phyloP scores from a whole-genome alignment of 768 basidiomycete species.

The Nidularia pulvinata region DNA sequence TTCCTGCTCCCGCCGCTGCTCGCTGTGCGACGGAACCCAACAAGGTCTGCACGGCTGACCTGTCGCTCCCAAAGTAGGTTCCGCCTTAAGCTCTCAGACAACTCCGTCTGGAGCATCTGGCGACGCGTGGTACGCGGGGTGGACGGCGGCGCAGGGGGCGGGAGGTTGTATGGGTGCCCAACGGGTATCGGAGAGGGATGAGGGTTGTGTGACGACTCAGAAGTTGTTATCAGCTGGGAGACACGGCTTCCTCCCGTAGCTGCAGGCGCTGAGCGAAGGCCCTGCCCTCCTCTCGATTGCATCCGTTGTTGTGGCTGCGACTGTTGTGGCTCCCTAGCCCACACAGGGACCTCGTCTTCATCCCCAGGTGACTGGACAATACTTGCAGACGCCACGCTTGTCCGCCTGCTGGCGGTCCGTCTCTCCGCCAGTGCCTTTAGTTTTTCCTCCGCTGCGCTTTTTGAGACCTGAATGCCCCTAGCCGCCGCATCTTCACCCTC shows the following conservation, averaged over 20 bases:
- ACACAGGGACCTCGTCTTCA: conserved; percentile 18
- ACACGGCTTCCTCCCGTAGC: conserved; percentile 1
- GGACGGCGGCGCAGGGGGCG: conserved; percentile 61
- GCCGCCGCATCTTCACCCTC: conserved; percentile 31
- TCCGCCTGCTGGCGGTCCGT: conserved; percentile 20
- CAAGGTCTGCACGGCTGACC: conserved; percentile 51
- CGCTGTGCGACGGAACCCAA: conserved; percentile 26
- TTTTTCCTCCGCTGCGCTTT: conserved; percentile 70
- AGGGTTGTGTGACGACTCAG: background rate
- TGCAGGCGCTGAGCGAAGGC: background rate
- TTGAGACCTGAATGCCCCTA: conserved; percentile 51
- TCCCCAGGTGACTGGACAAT: conserved; percentile 4
- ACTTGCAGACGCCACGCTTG: background rate
- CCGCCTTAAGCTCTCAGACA: conserved; percentile 81
- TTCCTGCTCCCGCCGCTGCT: conserved; percentile 21
- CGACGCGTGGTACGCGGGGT: conserved; percentile 87
- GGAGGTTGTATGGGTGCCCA: conserved; percentile 73
- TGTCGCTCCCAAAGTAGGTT: conserved; percentile 84
- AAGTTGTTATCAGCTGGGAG: background rate
- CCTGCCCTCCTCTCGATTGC: conserved; percentile 6
- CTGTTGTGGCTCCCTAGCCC: conserved; percentile 11
- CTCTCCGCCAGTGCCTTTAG: conserved; percentile 56
- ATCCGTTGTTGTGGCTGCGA: conserved; percentile 7
- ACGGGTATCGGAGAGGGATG: conserved; percentile 56
- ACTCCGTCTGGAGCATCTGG: conserved; percentile 81